A percentile compares a stretch with the other conserved stretches of the same genome.
phyloP scores from a whole-genome alignment of 257 asterid genomes.

The Cynanchum wilfordii region DNA sequence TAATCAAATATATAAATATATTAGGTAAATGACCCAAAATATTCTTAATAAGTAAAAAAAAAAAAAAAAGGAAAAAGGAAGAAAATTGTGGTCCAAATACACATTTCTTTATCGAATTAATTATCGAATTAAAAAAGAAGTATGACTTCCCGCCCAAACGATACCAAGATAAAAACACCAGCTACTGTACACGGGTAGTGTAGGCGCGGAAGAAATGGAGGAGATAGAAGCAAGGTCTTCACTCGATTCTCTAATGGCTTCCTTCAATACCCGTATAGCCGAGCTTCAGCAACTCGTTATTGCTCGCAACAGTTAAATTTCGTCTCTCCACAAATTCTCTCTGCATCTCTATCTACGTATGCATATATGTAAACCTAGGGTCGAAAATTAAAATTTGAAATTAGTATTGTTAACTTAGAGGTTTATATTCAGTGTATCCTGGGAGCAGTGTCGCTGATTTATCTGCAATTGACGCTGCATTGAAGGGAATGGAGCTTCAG shows the following conservation, averaged over 20 bases:
- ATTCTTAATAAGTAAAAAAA: too few species aligned
- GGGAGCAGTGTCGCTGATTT: slow-evolving; percentile 68
- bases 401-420: neutral
- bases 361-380: neutral
- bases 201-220: slow-evolving; percentile 38
- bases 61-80: too few species aligned
- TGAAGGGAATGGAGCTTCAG: slow-evolving; percentile 86
- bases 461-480: slow-evolving; percentile 63
- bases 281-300: slow-evolving; percentile 83
- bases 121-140: too few species aligned
- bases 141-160: slow-evolving; percentile 1
- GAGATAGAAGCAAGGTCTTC: slow-evolving; percentile 73
- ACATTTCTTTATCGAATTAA: too few species aligned
- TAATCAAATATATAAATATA: too few species aligned
- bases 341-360: neutral
- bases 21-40: too few species aligned
- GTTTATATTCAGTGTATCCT: slow-evolving; percentile 60
- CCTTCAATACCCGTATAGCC: slow-evolving; percentile 74
- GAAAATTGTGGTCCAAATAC: too few species aligned
- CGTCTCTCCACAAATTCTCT: neutral
- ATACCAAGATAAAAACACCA: neutral
- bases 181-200: neutral
- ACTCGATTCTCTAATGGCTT: slow-evolving; percentile 61
- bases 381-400: neutral
- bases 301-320: slow-evolving; percentile 76